These are phyloP conservation scores for Petunia axillaris DNA, from an alignment of 257 asterid genomes.

Conservation along the genomic window DNA sequence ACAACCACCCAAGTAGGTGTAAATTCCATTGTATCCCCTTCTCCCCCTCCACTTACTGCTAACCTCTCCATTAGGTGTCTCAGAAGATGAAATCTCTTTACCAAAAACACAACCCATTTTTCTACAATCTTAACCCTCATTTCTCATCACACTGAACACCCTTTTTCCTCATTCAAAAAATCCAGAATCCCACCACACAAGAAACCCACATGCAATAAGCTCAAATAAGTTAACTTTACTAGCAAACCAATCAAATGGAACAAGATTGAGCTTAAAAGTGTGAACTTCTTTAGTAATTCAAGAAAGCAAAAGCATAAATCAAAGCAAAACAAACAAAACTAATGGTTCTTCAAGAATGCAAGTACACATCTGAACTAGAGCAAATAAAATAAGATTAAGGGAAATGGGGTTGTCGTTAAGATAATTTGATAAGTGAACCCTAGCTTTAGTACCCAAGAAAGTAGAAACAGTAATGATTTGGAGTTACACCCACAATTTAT, in stretches of 20 bases:
- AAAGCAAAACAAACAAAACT: slow-evolving; percentile 33
- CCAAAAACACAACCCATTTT: slow-evolving; percentile 93
- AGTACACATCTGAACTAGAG: neutral
- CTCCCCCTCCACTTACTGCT: slow-evolving; percentile 48
- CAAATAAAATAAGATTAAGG: slow-evolving; percentile 7
- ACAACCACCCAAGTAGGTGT: too few species aligned
- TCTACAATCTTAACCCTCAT: slow-evolving; percentile 63
- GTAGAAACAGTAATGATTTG: slow-evolving; percentile 63
- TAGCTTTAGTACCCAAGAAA: slow-evolving; percentile 58
- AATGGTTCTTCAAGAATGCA: slow-evolving; percentile 3
- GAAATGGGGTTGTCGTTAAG: slow-evolving; percentile 5
- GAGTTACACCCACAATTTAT: slow-evolving; percentile 50
- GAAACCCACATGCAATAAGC: neutral
- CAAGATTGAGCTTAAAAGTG: too few species aligned
- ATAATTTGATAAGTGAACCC: slow-evolving; percentile 37
- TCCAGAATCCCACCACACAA: slow-evolving; percentile 31
- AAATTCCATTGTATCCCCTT: slow-evolving; percentile 21
- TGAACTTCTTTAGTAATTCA: too few species aligned
- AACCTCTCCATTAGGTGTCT: slow-evolving; percentile 53
- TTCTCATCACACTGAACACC: slow-evolving; percentile 55
- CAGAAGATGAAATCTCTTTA: slow-evolving; percentile 65
- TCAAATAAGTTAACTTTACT: neutral
- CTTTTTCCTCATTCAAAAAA: slow-evolving; percentile 45
- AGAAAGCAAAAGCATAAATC: neutral
- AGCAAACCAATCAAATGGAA: too few species aligned